Base-by-base conservation (phyloP, 345 rosid genomes). In the Populus alba region DNA sequence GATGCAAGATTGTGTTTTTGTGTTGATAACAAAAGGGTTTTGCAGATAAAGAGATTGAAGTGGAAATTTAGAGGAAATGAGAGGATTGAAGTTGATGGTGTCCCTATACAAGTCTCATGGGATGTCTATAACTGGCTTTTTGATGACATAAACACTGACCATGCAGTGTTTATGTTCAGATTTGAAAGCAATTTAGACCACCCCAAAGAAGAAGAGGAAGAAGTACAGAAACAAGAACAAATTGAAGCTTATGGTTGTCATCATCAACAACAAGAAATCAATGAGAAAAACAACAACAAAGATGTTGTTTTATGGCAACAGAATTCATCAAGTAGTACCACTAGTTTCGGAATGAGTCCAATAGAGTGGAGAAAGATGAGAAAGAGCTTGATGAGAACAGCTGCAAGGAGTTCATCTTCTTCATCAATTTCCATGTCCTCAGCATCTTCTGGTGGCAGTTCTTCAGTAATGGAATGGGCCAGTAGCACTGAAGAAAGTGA, bases 21-120 rank as follows among this genome's bases (percentile, higher is more conserved):
- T 72, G 86, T 96, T 6, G 98, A 96, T 62, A 72, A 80, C 71
- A 65, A 78, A 43, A 87, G 72, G 83, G 97, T 96, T 18, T 75
- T 96, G 80, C 87, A 81, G 81, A 84, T 96, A 22, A 96, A 94
- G 85, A 74, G 92, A 33, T 76, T 96, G 47, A 90, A 89, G 83
- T 96, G 99, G 99, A 96, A 96, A 82, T 96, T 96, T 35, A 80
- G 99, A 49, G 99, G 99, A 20, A 96, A 87, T 45, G 99, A 94
- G 86, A 87, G 83, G 78, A 85, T 91, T 17, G 97, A 89, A 63
- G 86, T 94, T 2, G 97, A 92, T 23, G 98, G 97, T 2, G 92
- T 89, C 16, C 41, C 83, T 12, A 77, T 94, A 8, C 96, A 92
- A 70, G 83, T 96, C 83, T 96, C 97, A 0, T 96, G 99, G 99